A percentile compares a stretch with the other conserved stretches of the same genome.
Conservation (phyloP, 2,329 filamentous ascomycete species). For the Coniochaeta sp. region DNA sequence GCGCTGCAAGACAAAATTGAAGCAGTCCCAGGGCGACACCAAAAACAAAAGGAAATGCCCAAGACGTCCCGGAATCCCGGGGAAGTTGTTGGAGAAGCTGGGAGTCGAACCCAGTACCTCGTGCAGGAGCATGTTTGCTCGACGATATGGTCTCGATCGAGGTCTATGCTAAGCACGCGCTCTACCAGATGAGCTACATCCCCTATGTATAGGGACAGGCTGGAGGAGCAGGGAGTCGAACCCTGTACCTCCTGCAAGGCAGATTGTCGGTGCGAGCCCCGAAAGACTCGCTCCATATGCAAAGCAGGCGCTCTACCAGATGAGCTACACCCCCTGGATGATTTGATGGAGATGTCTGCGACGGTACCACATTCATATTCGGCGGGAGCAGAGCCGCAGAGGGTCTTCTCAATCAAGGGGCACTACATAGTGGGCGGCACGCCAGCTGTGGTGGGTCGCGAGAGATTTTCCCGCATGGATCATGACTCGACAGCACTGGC, state of each 20-base stretch:
- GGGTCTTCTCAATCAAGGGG: not conserved
- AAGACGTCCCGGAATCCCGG: not conserved
- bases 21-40: not conserved
- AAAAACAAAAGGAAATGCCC: not conserved
- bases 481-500: not conserved
- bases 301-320: not conserved
- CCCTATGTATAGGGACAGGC: not conserved
- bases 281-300: not conserved
- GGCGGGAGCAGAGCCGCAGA: not conserved
- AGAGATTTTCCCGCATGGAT: not conserved
- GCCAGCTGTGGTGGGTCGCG: not conserved
- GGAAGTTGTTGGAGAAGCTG: not conserved
- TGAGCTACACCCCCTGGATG: not conserved
- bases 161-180: not conserved
- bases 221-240: slow-evolving; percentile 1
- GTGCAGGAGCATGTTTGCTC: not conserved
- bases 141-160: not conserved
- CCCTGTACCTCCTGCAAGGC: not conserved
- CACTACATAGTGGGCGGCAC: no score
- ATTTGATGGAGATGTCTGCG: not conserved
- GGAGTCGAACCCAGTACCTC: slow-evolving; percentile 1
- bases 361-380: not conserved
- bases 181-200: slow-evolving; percentile 1
- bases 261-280: not conserved
- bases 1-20: not conserved